Conservation (phyloP, 179 eudicot genomes). For the Spinacia oleracea region DNA sequence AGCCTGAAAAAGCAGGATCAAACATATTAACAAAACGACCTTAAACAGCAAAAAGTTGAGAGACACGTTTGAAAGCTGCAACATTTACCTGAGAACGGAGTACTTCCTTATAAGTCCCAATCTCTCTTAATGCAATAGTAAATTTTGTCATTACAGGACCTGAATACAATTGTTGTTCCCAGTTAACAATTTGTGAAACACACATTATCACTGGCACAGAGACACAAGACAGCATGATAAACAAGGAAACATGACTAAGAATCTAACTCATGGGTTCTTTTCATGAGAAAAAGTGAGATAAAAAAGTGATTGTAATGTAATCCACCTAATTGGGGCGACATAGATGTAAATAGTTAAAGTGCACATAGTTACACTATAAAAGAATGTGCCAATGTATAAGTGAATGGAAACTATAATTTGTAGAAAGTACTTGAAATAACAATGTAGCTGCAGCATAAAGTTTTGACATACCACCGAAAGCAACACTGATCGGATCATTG, state of each 20-base stretch:
- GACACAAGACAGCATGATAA: neutral
- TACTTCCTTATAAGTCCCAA: slow-evolving; percentile 97
- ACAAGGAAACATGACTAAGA: neutral
- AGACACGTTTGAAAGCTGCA: slow-evolving; percentile 12
- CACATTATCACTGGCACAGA: neutral
- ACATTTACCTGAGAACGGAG: slow-evolving; percentile 88
- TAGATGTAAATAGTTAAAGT: neutral
- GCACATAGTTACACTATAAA: neutral
- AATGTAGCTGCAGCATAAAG: neutral
- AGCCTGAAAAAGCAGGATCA: slow-evolving; percentile 53
- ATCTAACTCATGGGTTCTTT: neutral
- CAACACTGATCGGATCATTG: slow-evolving; percentile 97
- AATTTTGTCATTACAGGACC: slow-evolving; percentile 99
- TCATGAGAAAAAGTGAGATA: neutral
- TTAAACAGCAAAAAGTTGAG: neutral
- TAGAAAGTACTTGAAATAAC: neutral
- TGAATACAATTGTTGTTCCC: slow-evolving; percentile 27
- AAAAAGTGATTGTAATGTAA: neutral
- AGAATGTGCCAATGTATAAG: neutral
- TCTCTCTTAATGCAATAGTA: slow-evolving; percentile 96
- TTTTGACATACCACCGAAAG: slow-evolving; percentile 80
- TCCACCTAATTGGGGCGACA: too few relatives aligned
- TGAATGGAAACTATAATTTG: neutral
- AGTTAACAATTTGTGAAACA: slow-evolving; percentile 13
- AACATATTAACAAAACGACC: slow-evolving; percentile 27